Evolutionary conservation across 768 basidiomycete genomes (phyloP), one percentile per base, ranked within the genome.

Genomic region (Lactifluus volemus): DNA sequence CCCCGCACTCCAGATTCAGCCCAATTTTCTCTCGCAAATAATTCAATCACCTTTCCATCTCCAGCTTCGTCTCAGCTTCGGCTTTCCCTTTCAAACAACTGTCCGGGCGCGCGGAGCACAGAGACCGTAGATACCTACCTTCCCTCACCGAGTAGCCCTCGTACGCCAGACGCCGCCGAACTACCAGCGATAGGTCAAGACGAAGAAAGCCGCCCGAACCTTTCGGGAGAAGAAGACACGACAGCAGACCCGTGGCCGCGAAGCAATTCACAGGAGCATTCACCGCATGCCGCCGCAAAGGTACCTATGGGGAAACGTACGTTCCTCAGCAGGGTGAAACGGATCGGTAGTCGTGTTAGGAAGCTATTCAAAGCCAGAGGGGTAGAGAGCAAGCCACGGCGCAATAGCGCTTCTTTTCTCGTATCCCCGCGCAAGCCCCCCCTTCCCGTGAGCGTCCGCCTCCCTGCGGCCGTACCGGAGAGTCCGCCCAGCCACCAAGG

Each of bases 1-100:
- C 65, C 65, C 44, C 49, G 12, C 41, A 64, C 65, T 25, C 65
- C 65, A 29, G 65, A 64, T 19, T 55, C 63, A 9, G 63, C 63
- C 2, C 65, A 61, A 42, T 66, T 66, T 52, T 64, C 65, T 10
- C 60, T 63, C 15, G 53, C 42, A 9, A 39, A 55, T 14, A 54
- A 59, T 30, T 38, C 57, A 10, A 61, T 51, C 14, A 38, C 65
- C 30, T 53, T 65, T 30, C 30, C 63, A 8, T 66, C 65, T 15
- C 60, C 65, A 34, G 41, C 50, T 12, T 59, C 65, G 1, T 66
- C 65, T 42, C 63, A 47, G n/a, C 45, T 65, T 34, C 53, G 50
- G 5, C 56, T 66, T 38, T 65, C 62, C n/a, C 34, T 53, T 49
- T 48, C 52, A n/a, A 60, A 59, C 39, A 50, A 56, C 53, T 49